Conservation (phyloP, 106 monocot species). For the Dioscorea dumetorum region DNA sequence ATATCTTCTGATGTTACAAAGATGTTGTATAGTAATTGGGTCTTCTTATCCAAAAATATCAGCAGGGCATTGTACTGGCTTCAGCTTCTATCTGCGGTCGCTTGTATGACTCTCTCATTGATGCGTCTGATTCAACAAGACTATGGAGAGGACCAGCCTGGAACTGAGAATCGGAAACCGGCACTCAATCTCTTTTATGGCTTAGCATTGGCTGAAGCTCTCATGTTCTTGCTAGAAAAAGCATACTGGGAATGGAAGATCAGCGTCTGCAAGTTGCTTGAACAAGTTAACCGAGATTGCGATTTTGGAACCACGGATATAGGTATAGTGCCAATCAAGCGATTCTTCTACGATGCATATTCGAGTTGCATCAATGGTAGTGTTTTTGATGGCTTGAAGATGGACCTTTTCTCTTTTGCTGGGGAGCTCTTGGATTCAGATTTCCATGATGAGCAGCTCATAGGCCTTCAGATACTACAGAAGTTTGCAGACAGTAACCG, state of each 20-base stretch:
- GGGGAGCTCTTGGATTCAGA: constrained; percentile 43
- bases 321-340: constrained; percentile 33
- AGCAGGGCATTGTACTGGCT: constrained; percentile 38
- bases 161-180: background rate
- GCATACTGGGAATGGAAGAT: constrained; percentile 52
- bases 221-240: constrained; percentile 52
- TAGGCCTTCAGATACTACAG: constrained; percentile 45
- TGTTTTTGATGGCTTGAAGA: constrained; percentile 58
- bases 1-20: constrained; percentile 13
- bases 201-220: constrained; percentile 39
- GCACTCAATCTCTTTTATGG: constrained; percentile 61
- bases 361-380: constrained; percentile 46
- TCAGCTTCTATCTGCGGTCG: constrained; percentile 36
- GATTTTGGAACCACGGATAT: constrained; percentile 13
- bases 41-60: constrained; percentile 32
- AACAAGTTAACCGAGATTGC: constrained; percentile 34
- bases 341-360: constrained; percentile 72
- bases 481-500: constrained; percentile 18
- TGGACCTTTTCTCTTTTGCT: constrained; percentile 56
- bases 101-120: constrained; percentile 35
- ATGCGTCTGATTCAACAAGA: constrained; percentile 32
- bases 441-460: constrained; percentile 53
- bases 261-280: constrained; percentile 16
- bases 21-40: constrained; percentile 23
- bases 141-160: constrained; percentile 7